These are phyloP conservation scores for Protomyces macrosporus DNA, from an alignment of 1,139 yeast species.

Conservation along the genomic window DNA sequence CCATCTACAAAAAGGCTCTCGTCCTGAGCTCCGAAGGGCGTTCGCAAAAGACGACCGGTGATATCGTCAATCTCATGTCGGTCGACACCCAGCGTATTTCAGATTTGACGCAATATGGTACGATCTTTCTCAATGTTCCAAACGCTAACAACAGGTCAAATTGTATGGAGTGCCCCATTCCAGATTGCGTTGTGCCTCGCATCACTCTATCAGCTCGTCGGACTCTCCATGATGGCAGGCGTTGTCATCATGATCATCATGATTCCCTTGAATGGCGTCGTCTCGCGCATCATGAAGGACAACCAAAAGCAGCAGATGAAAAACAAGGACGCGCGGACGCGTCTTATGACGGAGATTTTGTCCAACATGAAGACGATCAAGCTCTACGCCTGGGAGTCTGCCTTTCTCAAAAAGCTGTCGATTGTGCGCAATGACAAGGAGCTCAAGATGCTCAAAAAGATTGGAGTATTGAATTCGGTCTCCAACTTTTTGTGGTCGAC, in stretches of 20 bases:
- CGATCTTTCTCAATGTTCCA: neutral
- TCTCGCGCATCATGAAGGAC: slow-evolving; percentile 68
- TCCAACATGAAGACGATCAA: slow-evolving; percentile 88
- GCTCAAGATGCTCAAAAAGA: slow-evolving; percentile 64
- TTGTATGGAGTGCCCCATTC: slow-evolving; percentile 95
- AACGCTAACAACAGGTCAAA: slow-evolving; percentile 41
- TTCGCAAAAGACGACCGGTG: slow-evolving; percentile 82
- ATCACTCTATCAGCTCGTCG: slow-evolving; percentile 69
- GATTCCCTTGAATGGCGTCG: slow-evolving; percentile 74
- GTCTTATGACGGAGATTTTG: slow-evolving; percentile 77
- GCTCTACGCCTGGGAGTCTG: slow-evolving; percentile 90
- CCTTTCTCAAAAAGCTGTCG: slow-evolving; percentile 67
- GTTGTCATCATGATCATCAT: slow-evolving; percentile 73
- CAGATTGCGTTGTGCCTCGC: slow-evolving; percentile 75
- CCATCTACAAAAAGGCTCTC: slow-evolving; percentile 75
- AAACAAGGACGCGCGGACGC: slow-evolving; percentile 62
- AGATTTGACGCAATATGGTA: slow-evolving; percentile 75
- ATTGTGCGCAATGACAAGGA: slow-evolving; percentile 87
- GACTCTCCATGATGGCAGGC: slow-evolving; percentile 97
- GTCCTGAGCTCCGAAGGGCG: slow-evolving; percentile 79
- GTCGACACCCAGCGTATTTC: slow-evolving; percentile 93
- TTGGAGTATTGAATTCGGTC: slow-evolving; percentile 72
- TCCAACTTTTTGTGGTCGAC: slow-evolving; percentile 75
- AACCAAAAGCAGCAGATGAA: slow-evolving; percentile 73
- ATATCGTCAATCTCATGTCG: slow-evolving; percentile 72